phyloP scores from a whole-genome alignment of 371 early-diverging fungal genomes.

The Rhizopus microsporus region DNA sequence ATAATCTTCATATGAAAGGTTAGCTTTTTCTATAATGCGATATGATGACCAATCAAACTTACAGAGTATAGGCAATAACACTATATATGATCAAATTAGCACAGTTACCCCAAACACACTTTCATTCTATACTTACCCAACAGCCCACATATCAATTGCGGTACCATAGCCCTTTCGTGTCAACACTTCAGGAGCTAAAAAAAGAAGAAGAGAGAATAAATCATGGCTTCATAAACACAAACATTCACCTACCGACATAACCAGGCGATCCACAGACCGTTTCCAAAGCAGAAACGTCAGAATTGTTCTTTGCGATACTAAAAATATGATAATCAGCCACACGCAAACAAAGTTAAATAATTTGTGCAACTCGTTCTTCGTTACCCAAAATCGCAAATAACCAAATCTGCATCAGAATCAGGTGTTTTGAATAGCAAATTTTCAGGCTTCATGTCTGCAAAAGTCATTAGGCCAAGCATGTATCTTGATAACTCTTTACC shows the following conservation, averaged over 20 bases:
- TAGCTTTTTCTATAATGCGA: constrained; percentile 8
- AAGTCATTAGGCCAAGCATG: neutral
- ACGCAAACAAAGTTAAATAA: neutral
- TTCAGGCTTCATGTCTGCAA: constrained; percentile 75
- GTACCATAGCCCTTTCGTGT: constrained; percentile 67
- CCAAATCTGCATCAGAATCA: constrained; percentile 58
- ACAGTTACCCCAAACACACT: neutral
- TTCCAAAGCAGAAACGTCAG: constrained; percentile 47
- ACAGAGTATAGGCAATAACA: constrained; percentile 72
- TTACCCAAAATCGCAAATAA: constrained; percentile 70
- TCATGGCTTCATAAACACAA: neutral
- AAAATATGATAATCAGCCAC: constrained; percentile 1
- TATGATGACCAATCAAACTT: constrained; percentile 17
- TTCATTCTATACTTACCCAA: constrained; percentile 42
- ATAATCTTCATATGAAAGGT: constrained; percentile 37
- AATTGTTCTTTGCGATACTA: constrained; percentile 54
- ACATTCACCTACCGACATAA: constrained; percentile 34
- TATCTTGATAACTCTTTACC: constrained; percentile 30
- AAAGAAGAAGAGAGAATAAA: neutral
- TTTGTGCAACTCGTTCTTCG: neutral
- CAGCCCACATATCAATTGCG: constrained; percentile 85
- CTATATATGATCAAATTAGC: constrained; percentile 21
- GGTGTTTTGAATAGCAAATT: constrained; percentile 71
- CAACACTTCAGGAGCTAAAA: constrained; percentile 83
- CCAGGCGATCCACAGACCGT: constrained; percentile 65